Conservation (phyloP, 2,329 filamentous ascomycete species). For the Niveomyces coronatus region DNA sequence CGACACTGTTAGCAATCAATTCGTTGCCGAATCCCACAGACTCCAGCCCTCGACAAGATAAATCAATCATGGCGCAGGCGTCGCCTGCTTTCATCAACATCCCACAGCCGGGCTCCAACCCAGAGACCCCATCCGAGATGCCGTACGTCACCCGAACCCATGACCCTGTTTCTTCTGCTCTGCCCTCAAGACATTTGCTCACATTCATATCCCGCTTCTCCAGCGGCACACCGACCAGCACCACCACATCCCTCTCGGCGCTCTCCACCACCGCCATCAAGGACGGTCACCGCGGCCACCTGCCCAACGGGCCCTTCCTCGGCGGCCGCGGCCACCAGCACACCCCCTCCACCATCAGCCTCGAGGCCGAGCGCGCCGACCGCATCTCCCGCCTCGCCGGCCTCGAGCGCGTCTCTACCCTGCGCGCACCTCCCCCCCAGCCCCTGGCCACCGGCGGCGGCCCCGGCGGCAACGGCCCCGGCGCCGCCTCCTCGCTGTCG, state of each 20-base stretch:
- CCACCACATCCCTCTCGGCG: conserved; percentile 82
- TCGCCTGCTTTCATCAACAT: conserved; percentile 70
- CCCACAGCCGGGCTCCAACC: conserved; percentile 70
- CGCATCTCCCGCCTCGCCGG: conserved; percentile 90
- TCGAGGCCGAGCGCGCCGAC: conserved; percentile 87
- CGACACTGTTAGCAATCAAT: neutral
- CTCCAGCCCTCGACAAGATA: conserved; percentile 7
- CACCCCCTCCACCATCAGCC: conserved; percentile 54
- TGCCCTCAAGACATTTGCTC: conserved; percentile 5
- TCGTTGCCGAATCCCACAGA: conserved; percentile 1
- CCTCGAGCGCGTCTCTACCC: conserved; percentile 77
- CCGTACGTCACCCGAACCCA: conserved; percentile 53
- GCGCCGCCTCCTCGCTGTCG: conserved; percentile 28
- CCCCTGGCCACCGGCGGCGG: conserved; percentile 9
- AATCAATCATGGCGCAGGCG: conserved; percentile 27
- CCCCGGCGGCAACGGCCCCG: conserved; percentile 19
- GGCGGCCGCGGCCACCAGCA: conserved; percentile 50
- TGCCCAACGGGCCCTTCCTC: conserved; percentile 38
- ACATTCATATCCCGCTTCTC: conserved; percentile 12
- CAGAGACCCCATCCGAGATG: conserved; percentile 79
- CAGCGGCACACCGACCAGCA: conserved; percentile 87
- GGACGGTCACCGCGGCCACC: conserved; percentile 81
- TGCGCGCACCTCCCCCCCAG: conserved; percentile 40
- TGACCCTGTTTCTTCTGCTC: conserved; percentile 1
- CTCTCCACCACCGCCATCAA: conserved; percentile 93